These are phyloP conservation scores for Plasmodium falciparum DNA, from an alignment of 169 alveolate genomes.

Conservation along the genomic window DNA sequence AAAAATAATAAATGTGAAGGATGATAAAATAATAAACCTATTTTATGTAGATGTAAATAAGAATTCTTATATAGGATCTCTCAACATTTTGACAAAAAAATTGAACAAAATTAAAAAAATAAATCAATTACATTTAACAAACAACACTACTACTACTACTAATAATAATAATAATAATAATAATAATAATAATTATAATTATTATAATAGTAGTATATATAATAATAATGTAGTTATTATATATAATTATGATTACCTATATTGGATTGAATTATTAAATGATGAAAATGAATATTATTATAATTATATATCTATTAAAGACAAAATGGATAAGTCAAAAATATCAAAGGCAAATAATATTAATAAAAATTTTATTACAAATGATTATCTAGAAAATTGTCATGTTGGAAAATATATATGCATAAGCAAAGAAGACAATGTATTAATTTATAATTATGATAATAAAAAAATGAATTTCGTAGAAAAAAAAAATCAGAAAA, in stretches of 20 bases:
- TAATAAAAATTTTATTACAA: conserved; percentile 6
- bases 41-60: conserved; percentile 47
- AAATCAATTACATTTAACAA: conserved; percentile 12
- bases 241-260: conserved; percentile 41
- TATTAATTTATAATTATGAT: conserved; percentile 15
- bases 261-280: conserved; percentile 43
- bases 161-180: background rate
- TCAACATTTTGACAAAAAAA: conserved; percentile 11
- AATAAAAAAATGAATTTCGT: conserved; percentile 18
- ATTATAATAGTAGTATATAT: background rate
- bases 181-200: background rate
- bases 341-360: background rate
- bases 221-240: conserved; percentile 30
- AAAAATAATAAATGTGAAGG: conserved; percentile 5
- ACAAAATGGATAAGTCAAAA: background rate
- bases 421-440: background rate
- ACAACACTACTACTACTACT: conserved; percentile 20
- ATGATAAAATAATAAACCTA: conserved; percentile 2
- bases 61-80: conserved; percentile 1
- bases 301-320: conserved; percentile 8
- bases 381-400: conserved; percentile 36
- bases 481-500: background rate
- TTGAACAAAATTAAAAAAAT: conserved; percentile 19
- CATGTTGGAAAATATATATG: conserved; percentile 27
- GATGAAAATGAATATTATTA: conserved; percentile 20